These are phyloP conservation scores for Heliocybe sulcata DNA, from an alignment of 1,284 basidiomycete genomes.

Conservation along the genomic window DNA sequence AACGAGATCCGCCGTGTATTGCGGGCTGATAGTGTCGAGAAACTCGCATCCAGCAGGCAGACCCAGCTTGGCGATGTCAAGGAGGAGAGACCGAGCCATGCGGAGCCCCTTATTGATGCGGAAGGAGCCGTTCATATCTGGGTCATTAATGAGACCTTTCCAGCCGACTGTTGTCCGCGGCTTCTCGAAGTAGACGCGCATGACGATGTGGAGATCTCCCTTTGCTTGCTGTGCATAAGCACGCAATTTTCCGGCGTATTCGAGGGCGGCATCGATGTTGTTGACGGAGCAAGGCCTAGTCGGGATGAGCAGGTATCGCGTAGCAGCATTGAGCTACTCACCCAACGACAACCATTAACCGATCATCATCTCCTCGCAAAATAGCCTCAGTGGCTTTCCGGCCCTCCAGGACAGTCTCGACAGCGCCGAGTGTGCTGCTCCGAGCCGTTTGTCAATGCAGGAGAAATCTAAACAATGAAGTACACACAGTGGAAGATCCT, in stretches of 20 bases:
- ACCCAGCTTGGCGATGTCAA: slow-evolving; percentile 83
- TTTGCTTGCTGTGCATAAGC: slow-evolving; percentile 77
- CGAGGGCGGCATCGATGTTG: slow-evolving; percentile 76
- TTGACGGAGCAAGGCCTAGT: slow-evolving; percentile 89
- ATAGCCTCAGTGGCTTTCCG: slow-evolving; percentile 74
- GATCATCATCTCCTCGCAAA: slow-evolving; percentile 80
- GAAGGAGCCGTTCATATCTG: slow-evolving; percentile 80
- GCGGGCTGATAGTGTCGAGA: slow-evolving; percentile 83
- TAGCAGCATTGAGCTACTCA: slow-evolving; percentile 27
- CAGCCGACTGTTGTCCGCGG: slow-evolving; percentile 96
- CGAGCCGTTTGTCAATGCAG: not conserved
- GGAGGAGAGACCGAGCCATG: slow-evolving; percentile 82
- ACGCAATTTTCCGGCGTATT: slow-evolving; percentile 77
- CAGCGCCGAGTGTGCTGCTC: slow-evolving; percentile 58
- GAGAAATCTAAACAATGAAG: too few species aligned
- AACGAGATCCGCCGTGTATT: slow-evolving; percentile 94
- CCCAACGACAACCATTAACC: slow-evolving; percentile 86
- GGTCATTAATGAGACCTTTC: slow-evolving; percentile 98
- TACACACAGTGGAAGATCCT: slow-evolving; percentile 73
- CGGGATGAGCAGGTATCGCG: not conserved
- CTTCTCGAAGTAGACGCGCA: slow-evolving; percentile 97
- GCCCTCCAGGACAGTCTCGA: slow-evolving; percentile 83
- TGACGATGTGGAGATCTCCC: slow-evolving; percentile 90
- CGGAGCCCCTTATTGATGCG: slow-evolving; percentile 96
- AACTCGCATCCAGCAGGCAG: slow-evolving; percentile 88